Base-by-base conservation (phyloP, 331 rosid species). In the Rhamnella rubrinervis region DNA sequence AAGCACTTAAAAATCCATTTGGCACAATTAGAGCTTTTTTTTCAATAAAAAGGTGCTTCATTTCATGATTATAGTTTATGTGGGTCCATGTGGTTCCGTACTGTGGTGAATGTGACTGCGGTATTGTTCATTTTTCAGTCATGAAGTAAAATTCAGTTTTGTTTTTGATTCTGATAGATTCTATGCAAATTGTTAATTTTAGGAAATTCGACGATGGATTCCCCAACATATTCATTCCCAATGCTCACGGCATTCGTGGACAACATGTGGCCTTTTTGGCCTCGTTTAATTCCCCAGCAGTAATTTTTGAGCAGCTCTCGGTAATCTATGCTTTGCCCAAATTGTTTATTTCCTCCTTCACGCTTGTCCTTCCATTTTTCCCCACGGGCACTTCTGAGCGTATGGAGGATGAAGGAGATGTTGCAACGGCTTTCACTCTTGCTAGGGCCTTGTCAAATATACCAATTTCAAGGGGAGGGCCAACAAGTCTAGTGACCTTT, bases 321-420 rank as follows among this genome's bases (percentile, higher is more conserved):
- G 96, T 95, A 20, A 87, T 89, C 17, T 95, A 95, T 76, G 97
- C 97, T 5, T 78, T 95, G 85, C 98, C 98, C 25, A 95, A 95
- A 64, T 63, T 95, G 82, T 95, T 95, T 73, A 53, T 95, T 59
- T 70, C 97, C 31, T 95, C 98, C 6, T 95, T 95, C 76, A 83
- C 97, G 25, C 92, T 95, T 31, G 98, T 95, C 72, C 97, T 91
- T 75, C 98, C 98, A 0, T 95, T 95, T 71, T 95, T 95, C 69
- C 97, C 98, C 5, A 95, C 98, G 1, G 97, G 98, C 61, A 91
- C 98, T 52, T 89, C 91, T 0, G 97, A 95, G 67, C 89, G 98
- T 4, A 95, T 95, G 98, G 98, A 95, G 82, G 98, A 95, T 49
- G 98, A 95, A 84, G 98, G 98, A 63, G 98, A 95, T 83, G 83